Evolutionary conservation across 495 filamentous ascomycete species (phyloP).

Genomic region (Xylaria cubensis): DNA sequence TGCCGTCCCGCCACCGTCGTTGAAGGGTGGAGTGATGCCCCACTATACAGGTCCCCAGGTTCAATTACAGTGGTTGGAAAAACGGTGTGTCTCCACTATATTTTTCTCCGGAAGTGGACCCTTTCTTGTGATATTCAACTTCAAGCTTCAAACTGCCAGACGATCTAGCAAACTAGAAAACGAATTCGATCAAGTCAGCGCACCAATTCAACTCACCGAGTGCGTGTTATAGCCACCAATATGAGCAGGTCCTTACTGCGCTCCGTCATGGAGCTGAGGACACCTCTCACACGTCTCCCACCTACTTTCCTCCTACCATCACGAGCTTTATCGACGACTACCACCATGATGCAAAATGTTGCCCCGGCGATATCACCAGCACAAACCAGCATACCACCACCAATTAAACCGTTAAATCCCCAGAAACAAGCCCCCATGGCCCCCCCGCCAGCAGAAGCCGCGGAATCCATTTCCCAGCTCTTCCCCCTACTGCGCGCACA

Average conservation of each 20-base stretch:
- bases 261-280: constrained; percentile 55
- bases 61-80: neutral
- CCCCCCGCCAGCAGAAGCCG: constrained; percentile 37
- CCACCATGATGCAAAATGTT: constrained; percentile 35
- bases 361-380: constrained; percentile 35
- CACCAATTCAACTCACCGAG: constrained; percentile 6
- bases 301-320: constrained; percentile 44
- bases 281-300: constrained; percentile 43
- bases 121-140: neutral
- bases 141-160: neutral
- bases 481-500: constrained; percentile 82
- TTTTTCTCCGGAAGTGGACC: constrained; percentile 31
- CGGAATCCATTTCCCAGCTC: constrained; percentile 58
- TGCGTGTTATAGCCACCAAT: neutral
- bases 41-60: neutral
- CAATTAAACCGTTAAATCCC: constrained; percentile 33
- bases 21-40: neutral
- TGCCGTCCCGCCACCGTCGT: neutral
- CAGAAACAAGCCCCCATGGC: constrained; percentile 37
- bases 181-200: neutral
- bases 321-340: constrained; percentile 29
- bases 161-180: constrained; percentile 6
- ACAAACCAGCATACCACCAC: constrained; percentile 33
- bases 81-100: constrained; percentile 33
- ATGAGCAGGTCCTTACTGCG: constrained; percentile 56